Conservation (phyloP, 2,329 filamentous ascomycete species). For the Xylariaceae sp. region DNA sequence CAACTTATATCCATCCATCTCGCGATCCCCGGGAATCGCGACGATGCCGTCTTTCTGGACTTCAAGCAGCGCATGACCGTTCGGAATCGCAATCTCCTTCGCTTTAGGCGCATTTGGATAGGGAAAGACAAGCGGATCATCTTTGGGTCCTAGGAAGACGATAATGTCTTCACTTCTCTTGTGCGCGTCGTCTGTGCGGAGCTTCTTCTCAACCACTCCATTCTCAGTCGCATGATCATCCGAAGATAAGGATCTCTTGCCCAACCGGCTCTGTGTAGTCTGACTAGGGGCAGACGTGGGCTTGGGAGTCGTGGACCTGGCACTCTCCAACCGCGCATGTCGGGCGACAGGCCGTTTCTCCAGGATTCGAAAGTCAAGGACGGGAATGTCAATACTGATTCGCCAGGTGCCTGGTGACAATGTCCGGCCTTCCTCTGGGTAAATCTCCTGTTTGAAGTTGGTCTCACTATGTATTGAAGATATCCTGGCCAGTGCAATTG, state of each 20-base stretch:
- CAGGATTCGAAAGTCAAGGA: slow-evolving; percentile 54
- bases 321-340: slow-evolving; percentile 31
- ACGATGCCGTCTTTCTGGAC: slow-evolving; percentile 46
- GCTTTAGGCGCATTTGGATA: slow-evolving; percentile 43
- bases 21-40: slow-evolving; percentile 44
- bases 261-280: slow-evolving; percentile 40
- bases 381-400: slow-evolving; percentile 46
- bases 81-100: slow-evolving; percentile 43
- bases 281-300: slow-evolving; percentile 24
- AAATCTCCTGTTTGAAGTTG: slow-evolving; percentile 41
- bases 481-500: slow-evolving; percentile 45
- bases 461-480: slow-evolving; percentile 39
- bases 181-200: slow-evolving; percentile 33
- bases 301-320: slow-evolving; percentile 24
- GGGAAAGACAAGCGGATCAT: slow-evolving; percentile 48
- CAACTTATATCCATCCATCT: slow-evolving; percentile 49
- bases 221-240: slow-evolving; percentile 37
- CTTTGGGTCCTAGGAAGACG: slow-evolving; percentile 48
- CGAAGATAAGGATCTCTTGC: slow-evolving; percentile 46
- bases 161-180: slow-evolving; percentile 43
- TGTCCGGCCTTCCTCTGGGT: slow-evolving; percentile 41
- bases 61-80: slow-evolving; percentile 48
- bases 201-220: slow-evolving; percentile 38
- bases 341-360: slow-evolving; percentile 47
- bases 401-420: slow-evolving; percentile 53